These are phyloP conservation scores for Suillus ampliporus DNA, from an alignment of 768 basidiomycete species.

Conservation along the genomic window DNA sequence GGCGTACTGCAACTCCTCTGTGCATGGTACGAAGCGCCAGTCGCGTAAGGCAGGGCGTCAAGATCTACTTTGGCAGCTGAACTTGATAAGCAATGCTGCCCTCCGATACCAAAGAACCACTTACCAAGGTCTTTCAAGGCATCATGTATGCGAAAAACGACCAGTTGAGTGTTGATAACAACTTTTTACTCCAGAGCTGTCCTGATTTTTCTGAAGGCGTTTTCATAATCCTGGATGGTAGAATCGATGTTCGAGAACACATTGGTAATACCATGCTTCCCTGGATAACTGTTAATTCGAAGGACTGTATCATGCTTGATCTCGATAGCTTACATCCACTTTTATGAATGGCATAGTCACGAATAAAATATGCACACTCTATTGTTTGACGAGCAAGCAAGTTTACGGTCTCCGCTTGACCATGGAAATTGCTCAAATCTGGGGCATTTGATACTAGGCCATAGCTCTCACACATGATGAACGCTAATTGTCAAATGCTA, in stretches of 20 bases:
- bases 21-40: slow-evolving; percentile 4
- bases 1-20: slow-evolving; percentile 11
- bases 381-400: slow-evolving; percentile 25
- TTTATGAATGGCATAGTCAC: slow-evolving; percentile 29
- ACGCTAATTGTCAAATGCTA: neutral
- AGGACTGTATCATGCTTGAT: neutral
- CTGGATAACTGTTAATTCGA: neutral
- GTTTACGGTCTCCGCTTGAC: slow-evolving; percentile 5
- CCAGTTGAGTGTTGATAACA: neutral
- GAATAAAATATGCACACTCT: slow-evolving; percentile 35
- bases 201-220: neutral
- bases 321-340: slow-evolving; percentile 21
- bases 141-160: slow-evolving; percentile 5
- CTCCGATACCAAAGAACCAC: neutral
- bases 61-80: slow-evolving; percentile 7
- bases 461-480: slow-evolving; percentile 7
- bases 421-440: neutral
- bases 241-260: neutral
- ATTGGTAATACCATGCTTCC: neutral
- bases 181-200: slow-evolving; percentile 5
- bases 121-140: slow-evolving; percentile 1
- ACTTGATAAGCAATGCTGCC: neutral
- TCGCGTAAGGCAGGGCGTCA: neutral
- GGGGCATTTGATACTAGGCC: slow-evolving; percentile 8
- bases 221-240: neutral